phyloP scores from a whole-genome alignment of 164 flowering plant species.

The Piper longum region DNA sequence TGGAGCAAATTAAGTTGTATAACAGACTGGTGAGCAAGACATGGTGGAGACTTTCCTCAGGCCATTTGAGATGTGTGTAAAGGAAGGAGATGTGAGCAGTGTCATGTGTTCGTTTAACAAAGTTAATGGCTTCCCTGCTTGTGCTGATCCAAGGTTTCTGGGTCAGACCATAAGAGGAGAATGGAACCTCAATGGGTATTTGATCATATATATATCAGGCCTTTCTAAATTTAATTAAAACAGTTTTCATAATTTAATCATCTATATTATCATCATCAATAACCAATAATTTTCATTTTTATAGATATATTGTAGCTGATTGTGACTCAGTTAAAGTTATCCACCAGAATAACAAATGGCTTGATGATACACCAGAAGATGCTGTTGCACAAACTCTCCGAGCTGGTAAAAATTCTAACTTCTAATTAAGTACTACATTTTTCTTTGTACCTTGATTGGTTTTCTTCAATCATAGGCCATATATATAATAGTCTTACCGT shows the following conservation, averaged over 20 bases:
- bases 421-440: not conserved
- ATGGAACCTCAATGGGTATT: slow-evolving; percentile 56
- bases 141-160: slow-evolving; percentile 49
- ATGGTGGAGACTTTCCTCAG: slow-evolving; percentile 7
- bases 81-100: slow-evolving; percentile 50
- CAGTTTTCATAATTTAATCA: no score
- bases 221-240: no score
- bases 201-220: no score
- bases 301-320: not conserved
- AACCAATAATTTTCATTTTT: not conserved
- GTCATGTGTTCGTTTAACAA: slow-evolving; percentile 71
- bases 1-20: not conserved
- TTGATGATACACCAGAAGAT: not conserved
- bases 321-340: not conserved
- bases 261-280: no score
- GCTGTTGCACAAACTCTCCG: not conserved
- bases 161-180: slow-evolving; percentile 31
- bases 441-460: not conserved
- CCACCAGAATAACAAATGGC: no score
- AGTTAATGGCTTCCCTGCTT: slow-evolving; percentile 58
- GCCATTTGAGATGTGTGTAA: slow-evolving; percentile 53
- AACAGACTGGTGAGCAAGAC: not conserved
- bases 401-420: not conserved
- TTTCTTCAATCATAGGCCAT: not conserved
- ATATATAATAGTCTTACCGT: no score